Evolutionary conservation across 2,329 filamentous ascomycete species (phyloP).

Genomic region (Xylariomycetidae sp.): DNA sequence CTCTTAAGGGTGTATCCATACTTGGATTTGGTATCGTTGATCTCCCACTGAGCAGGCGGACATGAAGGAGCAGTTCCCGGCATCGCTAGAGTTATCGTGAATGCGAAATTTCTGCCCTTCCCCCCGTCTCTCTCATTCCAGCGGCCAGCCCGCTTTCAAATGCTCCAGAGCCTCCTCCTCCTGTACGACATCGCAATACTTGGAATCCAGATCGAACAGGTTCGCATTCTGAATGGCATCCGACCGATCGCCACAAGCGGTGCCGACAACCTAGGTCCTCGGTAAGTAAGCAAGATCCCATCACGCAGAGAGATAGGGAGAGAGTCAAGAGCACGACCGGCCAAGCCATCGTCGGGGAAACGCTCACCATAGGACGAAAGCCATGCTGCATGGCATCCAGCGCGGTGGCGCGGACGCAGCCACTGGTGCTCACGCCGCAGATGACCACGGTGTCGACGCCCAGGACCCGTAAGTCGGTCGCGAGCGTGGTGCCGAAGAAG

Average conservation of each 20-base stretch:
- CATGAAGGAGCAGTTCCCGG: too few relatives aligned
- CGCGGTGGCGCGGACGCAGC: conserved; percentile 38
- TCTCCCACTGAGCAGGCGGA: too few relatives aligned
- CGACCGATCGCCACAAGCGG: conserved; percentile 39
- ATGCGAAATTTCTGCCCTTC: neutral
- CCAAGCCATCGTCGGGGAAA: too few relatives aligned
- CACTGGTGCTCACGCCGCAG: conserved; percentile 41
- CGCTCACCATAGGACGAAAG: conserved; percentile 36
- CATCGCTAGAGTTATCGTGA: too few relatives aligned
- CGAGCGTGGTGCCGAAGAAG: conserved; percentile 39
- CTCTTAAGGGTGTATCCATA: too few relatives aligned
- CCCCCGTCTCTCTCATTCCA: too few relatives aligned
- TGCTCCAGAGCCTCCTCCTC: conserved; percentile 34
- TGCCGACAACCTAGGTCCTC: conserved; percentile 31
- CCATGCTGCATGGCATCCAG: conserved; percentile 39
- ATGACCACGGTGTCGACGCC: conserved; percentile 38
- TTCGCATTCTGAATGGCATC: conserved; percentile 38
- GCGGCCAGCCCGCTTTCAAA: conserved; percentile 32
- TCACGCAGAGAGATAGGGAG: neutral
- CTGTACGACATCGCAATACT: conserved; percentile 39
- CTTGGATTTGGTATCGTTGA: neutral
- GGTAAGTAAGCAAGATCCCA: neutral
- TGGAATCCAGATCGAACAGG: conserved; percentile 38
- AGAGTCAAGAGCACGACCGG: neutral
- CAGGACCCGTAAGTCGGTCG: conserved; percentile 30